Conservation (phyloP, 2,329 filamentous ascomycete genomes). For the Trichoderma sp. region DNA sequence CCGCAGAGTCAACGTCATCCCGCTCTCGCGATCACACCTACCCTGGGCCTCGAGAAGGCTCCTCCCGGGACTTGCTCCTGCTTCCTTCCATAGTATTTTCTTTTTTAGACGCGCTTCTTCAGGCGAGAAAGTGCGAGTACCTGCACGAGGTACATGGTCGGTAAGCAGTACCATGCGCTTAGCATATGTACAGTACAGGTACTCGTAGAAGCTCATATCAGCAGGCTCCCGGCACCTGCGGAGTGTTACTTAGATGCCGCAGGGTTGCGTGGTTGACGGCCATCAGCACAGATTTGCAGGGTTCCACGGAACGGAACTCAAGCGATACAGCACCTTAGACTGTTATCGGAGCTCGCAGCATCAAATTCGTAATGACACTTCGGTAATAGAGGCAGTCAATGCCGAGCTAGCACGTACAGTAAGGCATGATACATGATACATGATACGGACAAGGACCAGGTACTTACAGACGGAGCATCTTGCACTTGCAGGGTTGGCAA, state of each 20-base stretch:
- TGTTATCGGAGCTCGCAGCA: not conserved
- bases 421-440: not conserved
- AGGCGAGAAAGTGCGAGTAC: not conserved
- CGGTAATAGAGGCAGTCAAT: not conserved
- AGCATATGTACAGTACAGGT: not conserved
- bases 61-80: not conserved
- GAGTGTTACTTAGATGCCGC: not conserved
- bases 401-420: not conserved
- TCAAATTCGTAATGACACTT: not conserved
- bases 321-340: not conserved
- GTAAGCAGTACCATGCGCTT: not conserved
- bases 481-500: not conserved
- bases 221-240: not conserved
- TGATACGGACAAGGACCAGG: not conserved
- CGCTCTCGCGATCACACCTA: not conserved
- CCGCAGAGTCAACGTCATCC: not conserved
- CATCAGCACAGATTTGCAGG: not conserved
- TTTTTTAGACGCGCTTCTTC: not conserved
- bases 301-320: not conserved
- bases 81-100: not conserved
- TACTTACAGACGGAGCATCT: not conserved
- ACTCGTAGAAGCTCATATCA: not conserved
- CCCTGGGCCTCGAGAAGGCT: not conserved
- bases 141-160: not conserved
- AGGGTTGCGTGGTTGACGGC: not conserved